Base-by-base conservation (phyloP, 495 filamentous ascomycete species). In the Amphirosellinia nigrospora region DNA sequence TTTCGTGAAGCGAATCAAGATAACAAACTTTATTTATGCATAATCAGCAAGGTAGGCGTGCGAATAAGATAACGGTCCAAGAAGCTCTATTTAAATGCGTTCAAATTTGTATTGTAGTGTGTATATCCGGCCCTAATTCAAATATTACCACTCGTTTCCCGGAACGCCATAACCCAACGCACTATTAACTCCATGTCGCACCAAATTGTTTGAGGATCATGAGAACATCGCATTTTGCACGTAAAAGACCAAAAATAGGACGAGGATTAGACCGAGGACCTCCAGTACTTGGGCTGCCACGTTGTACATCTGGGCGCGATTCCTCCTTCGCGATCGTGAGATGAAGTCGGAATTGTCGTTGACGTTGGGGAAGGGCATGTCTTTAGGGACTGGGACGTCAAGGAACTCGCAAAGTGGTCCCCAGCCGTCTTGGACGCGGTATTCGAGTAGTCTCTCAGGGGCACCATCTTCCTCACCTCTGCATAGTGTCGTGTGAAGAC, bases 331-430 rank as follows among this genome's bases (percentile, higher is more conserved):
- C 75, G 86, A 89, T 61, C 89, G 82, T 63, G 84, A 81, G 74
- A 88, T 86, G 77, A 91, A 91, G 70, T 88, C 79, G 79, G 74
- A 70, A 41, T 75, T 78, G 66, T 86, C 84, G 70, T 86, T 84
- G 19, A 80, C 80, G 61, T 80, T 78, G 9, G 84, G 84, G 72
- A 85, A 86, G 10, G 71, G 60, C 53, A 28, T 34, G 13, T 83
- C 85, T 70, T 85, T 78, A 10, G 90, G 90, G 9, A 89, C 78
- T 7, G 84, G 81, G 64, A 87, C 84, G 45, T 86, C 89, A 0
- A 92, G 83, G 79, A 92, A 92, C 65, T 88, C 82, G 80, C 89
- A 91, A 21, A 93, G 82, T 11, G 89, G 89, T 32, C 75, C 87
- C 90, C 90, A 92, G 64, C 90, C 90, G 53, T 90, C 85, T 56